Evolutionary conservation across 805 yeast species (phyloP).

Genomic region (Kregervanrija fluxuum): DNA sequence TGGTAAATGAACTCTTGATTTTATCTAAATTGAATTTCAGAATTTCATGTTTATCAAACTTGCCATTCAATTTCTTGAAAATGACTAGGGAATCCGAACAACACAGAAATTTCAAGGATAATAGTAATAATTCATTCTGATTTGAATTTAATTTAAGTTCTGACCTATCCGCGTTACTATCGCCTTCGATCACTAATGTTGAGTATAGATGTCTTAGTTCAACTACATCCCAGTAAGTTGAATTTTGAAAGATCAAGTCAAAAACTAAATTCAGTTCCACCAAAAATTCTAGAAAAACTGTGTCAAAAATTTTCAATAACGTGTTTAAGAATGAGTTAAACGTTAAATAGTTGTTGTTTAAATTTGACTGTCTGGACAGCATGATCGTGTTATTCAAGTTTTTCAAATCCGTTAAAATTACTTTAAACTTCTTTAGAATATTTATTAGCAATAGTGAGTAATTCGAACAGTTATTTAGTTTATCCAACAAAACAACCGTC

Average conservation of each 20-base stretch:
- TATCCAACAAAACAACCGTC: conserved; percentile 9
- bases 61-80: conserved; percentile 5
- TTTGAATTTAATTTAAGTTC: no score
- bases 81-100: conserved; percentile 8
- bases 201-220: neutral
- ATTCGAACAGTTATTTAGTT: conserved; percentile 8
- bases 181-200: neutral
- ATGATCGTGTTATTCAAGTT: neutral
- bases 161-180: no score
- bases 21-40: neutral
- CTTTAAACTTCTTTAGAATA: conserved; percentile 1
- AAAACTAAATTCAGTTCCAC: neutral
- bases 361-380: neutral
- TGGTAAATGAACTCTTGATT: neutral
- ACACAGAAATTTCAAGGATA: conserved; percentile 1
- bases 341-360: no score
- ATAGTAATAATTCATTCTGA: no score
- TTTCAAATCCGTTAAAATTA: conserved; percentile 1
- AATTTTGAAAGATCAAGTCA: neutral
- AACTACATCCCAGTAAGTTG: conserved; percentile 1
- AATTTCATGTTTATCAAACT: conserved; percentile 1
- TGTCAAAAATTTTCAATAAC: conserved; percentile 2
- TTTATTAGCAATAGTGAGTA: conserved; percentile 7
- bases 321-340: neutral
- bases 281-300: neutral